These are phyloP conservation scores for Colletotrichum paranaense DNA, from an alignment of 2,329 filamentous ascomycete genomes.

Conservation along the genomic window DNA sequence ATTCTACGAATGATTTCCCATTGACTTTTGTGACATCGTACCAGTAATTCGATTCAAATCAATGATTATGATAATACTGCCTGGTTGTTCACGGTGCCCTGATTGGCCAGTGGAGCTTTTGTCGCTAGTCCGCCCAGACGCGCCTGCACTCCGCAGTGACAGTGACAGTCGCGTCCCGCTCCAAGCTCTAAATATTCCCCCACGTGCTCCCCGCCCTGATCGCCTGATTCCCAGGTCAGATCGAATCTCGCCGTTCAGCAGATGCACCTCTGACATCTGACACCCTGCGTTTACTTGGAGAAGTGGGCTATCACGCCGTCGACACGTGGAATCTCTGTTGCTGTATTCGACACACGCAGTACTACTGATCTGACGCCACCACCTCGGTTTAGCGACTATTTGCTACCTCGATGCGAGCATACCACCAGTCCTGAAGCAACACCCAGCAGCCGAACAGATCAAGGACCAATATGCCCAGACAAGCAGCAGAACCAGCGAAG, in stretches of 20 bases:
- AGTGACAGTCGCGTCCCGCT: conserved; percentile 23
- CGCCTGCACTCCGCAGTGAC: conserved; percentile 7
- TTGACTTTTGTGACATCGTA: not conserved
- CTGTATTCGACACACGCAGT: not conserved
- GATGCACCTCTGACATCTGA: conserved; percentile 20
- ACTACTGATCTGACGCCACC: not conserved
- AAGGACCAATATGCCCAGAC: conserved; percentile 55
- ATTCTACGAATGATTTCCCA: not conserved
- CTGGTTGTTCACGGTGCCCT: not conserved
- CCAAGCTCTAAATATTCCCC: conserved; percentile 13
- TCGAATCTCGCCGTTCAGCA: conserved; percentile 29
- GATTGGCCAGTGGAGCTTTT: conserved; percentile 24
- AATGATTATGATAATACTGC: not conserved
- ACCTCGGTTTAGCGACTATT: not conserved
- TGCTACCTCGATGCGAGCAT: not conserved
- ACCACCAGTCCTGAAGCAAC: not conserved
- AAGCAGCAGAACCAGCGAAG: conserved; percentile 44
- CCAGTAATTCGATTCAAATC: not conserved
- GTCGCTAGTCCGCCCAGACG: not conserved
- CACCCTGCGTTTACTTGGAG: not conserved
- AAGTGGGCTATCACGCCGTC: not conserved
- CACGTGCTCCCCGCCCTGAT: conserved; percentile 29
- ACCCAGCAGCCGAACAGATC: not conserved
- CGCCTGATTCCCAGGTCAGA: conserved; percentile 31
- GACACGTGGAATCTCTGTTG: not conserved